These are phyloP conservation scores for Orbilia brochopaga DNA, from an alignment of 2,329 filamentous ascomycete species.

Conservation along the genomic window DNA sequence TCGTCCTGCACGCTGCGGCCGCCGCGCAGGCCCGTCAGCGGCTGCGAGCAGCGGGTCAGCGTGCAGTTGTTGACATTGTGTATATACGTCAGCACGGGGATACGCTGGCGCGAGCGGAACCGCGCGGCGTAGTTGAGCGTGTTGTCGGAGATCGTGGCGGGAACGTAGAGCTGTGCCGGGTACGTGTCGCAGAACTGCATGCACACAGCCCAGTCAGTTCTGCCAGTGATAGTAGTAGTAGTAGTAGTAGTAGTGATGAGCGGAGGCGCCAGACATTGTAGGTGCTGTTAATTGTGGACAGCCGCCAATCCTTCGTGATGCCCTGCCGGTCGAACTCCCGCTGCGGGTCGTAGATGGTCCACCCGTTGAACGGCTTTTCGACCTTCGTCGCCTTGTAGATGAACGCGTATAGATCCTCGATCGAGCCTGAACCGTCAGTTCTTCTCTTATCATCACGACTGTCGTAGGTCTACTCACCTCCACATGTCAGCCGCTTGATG, in stretches of 20 bases:
- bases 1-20: slow-evolving; percentile 96
- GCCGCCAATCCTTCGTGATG: slow-evolving; percentile 81
- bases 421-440: slow-evolving; percentile 63
- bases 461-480: slow-evolving; percentile 15
- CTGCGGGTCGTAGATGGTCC: slow-evolving; percentile 82
- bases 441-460: neutral
- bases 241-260: neutral
- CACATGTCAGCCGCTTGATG: slow-evolving; percentile 72
- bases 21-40: slow-evolving; percentile 80
- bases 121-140: slow-evolving; percentile 89
- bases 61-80: slow-evolving; percentile 96
- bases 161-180: slow-evolving; percentile 81
- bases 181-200: slow-evolving; percentile 84
- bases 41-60: slow-evolving; percentile 93
- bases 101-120: slow-evolving; percentile 85
- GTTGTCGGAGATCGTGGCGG: slow-evolving; percentile 91
- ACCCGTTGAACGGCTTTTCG: slow-evolving; percentile 78
- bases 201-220: neutral
- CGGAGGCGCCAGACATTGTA: slow-evolving; percentile 66
- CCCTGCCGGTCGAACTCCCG: slow-evolving; percentile 86
- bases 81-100: slow-evolving; percentile 90
- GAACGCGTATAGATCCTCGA: slow-evolving; percentile 93
- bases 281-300: slow-evolving; percentile 87
- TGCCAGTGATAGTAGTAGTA: neutral
- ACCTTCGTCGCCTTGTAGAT: slow-evolving; percentile 75